phyloP scores from a whole-genome alignment of 495 filamentous ascomycete genomes.

The Talaromyces liani region DNA sequence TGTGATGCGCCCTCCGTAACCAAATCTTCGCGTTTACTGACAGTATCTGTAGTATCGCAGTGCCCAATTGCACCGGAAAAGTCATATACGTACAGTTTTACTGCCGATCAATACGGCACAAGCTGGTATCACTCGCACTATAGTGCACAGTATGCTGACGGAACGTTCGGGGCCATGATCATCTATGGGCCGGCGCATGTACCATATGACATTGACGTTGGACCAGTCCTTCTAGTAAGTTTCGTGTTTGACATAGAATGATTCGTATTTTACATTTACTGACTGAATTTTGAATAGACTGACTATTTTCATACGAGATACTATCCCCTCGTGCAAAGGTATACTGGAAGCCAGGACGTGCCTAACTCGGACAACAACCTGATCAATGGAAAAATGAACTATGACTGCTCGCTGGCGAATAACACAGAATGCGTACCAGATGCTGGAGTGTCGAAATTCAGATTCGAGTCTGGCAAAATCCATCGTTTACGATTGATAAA shows the following conservation, averaged over 20 bases:
- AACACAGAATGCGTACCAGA: not conserved
- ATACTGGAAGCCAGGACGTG: conserved; percentile 12
- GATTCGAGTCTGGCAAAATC: conserved; percentile 30
- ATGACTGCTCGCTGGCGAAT: not conserved
- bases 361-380: conserved; percentile 35
- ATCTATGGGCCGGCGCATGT: conserved; percentile 27
- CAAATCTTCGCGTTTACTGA: not conserved
- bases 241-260: not conserved
- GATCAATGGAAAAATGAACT: conserved; percentile 35
- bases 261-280: not conserved
- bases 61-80: conserved; percentile 23
- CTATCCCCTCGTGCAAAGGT: not conserved
- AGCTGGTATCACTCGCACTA: conserved; percentile 61
- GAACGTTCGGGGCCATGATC: conserved; percentile 24
- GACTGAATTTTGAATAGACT: conserved; percentile 13
- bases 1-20: not conserved
- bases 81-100: conserved; percentile 41
- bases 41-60: conserved; percentile 26
- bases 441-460: not conserved
- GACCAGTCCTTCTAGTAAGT: not conserved
- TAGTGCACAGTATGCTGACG: conserved; percentile 38
- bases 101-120: conserved; percentile 46
- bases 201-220: conserved; percentile 12
- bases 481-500: conserved; percentile 46
- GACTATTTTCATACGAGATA: not conserved